Evolutionary conservation across 108 stramenopile genomes (phyloP).

Genomic region (Nitzschia sp.): DNA sequence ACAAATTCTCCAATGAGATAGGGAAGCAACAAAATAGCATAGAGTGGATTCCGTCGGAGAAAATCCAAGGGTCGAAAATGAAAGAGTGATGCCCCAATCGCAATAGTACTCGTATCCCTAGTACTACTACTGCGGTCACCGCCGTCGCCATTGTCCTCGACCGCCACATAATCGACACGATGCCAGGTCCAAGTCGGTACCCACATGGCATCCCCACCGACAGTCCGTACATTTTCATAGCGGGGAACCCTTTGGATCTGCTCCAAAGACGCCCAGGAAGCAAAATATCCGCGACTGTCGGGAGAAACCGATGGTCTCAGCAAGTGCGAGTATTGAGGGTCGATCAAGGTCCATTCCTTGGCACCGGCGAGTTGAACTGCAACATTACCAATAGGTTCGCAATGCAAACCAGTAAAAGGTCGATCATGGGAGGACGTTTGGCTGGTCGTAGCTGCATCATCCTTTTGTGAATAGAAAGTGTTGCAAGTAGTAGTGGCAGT

Average conservation of each 20-base stretch:
- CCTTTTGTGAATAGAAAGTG: neutral
- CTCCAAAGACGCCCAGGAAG: constrained; percentile 31
- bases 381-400: constrained; percentile 85
- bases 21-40: constrained; percentile 72
- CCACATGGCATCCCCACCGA: constrained; percentile 75
- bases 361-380: constrained; percentile 74
- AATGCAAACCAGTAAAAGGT: constrained; percentile 72
- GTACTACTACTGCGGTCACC: too few species aligned
- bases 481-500: constrained; percentile 5
- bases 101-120: constrained; percentile 15
- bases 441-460: neutral
- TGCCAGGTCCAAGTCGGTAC: constrained; percentile 92
- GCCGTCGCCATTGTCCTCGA: too few species aligned
- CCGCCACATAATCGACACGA: constrained; percentile 70
- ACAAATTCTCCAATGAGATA: constrained; percentile 71
- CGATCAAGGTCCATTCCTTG: constrained; percentile 73
- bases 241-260: constrained; percentile 46
- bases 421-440: neutral
- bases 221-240: constrained; percentile 44
- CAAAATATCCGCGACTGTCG: constrained; percentile 78
- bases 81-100: constrained; percentile 85
- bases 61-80: constrained; percentile 80
- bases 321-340: constrained; percentile 48
- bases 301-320: constrained; percentile 61
- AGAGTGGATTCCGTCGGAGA: constrained; percentile 61